A percentile compares a stretch with the other conserved stretches of the same genome.
Conservation (phyloP, 257 asterid genomes). For the Solanum pennellii region DNA sequence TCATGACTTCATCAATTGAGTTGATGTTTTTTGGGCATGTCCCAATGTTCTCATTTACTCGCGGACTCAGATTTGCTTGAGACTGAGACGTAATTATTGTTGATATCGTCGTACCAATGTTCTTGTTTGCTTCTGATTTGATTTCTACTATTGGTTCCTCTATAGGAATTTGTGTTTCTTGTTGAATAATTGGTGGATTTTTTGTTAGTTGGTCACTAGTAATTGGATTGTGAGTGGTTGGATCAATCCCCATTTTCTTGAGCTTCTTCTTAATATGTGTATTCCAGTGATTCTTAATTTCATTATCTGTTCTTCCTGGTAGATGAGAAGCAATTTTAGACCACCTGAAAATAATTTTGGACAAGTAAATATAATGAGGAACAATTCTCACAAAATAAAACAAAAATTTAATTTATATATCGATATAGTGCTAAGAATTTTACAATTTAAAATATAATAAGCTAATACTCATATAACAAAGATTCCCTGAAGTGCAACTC, state of each 20-base stretch:
- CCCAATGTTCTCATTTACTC: background rate
- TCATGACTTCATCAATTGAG: conserved; percentile 28
- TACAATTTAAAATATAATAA: background rate
- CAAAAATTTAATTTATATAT: background rate
- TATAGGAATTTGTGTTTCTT: background rate
- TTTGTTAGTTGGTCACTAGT: conserved; percentile 2
- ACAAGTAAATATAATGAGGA: background rate
- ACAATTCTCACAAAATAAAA: background rate
- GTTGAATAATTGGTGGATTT: background rate
- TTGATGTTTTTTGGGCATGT: background rate
- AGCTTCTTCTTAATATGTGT: conserved; percentile 87
- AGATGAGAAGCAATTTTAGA: conserved; percentile 92
- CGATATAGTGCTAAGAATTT: background rate
- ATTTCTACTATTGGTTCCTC: background rate
- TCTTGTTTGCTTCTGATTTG: background rate
- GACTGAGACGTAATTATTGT: background rate
- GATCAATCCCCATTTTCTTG: conserved; percentile 88
- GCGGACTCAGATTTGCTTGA: background rate
- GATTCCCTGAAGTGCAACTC: background rate
- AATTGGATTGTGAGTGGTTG: conserved; percentile 67
- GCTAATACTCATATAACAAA: background rate
- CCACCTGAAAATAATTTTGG: conserved; percentile 42
- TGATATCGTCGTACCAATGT: background rate
- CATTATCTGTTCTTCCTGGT: conserved; percentile 95
- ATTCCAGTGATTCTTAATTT: conserved; percentile 94